Evolutionary conservation across 768 basidiomycete species (phyloP).

Genomic region (Pulveroboletus frians): DNA sequence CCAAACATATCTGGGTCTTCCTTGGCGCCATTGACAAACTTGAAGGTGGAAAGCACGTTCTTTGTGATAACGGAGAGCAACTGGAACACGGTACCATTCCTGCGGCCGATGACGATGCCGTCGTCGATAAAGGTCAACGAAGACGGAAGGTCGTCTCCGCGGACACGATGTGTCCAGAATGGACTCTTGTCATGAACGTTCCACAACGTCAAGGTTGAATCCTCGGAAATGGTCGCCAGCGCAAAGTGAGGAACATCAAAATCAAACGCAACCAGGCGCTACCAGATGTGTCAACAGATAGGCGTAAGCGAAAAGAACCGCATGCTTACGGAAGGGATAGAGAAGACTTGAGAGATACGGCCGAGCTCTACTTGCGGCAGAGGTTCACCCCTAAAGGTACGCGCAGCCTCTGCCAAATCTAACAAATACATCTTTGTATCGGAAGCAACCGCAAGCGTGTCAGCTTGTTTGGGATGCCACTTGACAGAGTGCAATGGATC

Average conservation of each 20-base stretch:
- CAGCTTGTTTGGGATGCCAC: slow-evolving; percentile 81
- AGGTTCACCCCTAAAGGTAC: slow-evolving; percentile 58
- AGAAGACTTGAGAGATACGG: slow-evolving; percentile 63
- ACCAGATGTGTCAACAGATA: neutral
- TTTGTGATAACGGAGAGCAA: slow-evolving; percentile 72
- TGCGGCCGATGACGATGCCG: slow-evolving; percentile 80
- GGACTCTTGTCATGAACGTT: slow-evolving; percentile 72
- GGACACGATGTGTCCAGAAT: slow-evolving; percentile 70
- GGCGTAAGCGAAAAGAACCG: neutral
- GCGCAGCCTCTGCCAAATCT: slow-evolving; percentile 60
- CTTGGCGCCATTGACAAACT: slow-evolving; percentile 61
- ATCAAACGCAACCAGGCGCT: slow-evolving; percentile 82
- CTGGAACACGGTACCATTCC: slow-evolving; percentile 81
- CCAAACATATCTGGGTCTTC: slow-evolving; percentile 87
- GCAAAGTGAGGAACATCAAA: slow-evolving; percentile 76
- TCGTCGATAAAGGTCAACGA: slow-evolving; percentile 82
- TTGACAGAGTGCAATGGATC: slow-evolving; percentile 77
- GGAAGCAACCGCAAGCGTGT: slow-evolving; percentile 79
- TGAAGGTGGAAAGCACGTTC: slow-evolving; percentile 70
- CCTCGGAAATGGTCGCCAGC: slow-evolving; percentile 76
- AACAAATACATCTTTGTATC: slow-evolving; percentile 71
- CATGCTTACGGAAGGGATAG: slow-evolving; percentile 59
- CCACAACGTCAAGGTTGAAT: slow-evolving; percentile 79
- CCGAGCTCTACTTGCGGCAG: slow-evolving; percentile 64
- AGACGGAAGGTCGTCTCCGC: slow-evolving; percentile 76